Evolutionary conservation across 31 red algal genomes (phyloP), one percentile per base, ranked within the genome.

Genomic region (Bonnemaisonia californica): DNA sequence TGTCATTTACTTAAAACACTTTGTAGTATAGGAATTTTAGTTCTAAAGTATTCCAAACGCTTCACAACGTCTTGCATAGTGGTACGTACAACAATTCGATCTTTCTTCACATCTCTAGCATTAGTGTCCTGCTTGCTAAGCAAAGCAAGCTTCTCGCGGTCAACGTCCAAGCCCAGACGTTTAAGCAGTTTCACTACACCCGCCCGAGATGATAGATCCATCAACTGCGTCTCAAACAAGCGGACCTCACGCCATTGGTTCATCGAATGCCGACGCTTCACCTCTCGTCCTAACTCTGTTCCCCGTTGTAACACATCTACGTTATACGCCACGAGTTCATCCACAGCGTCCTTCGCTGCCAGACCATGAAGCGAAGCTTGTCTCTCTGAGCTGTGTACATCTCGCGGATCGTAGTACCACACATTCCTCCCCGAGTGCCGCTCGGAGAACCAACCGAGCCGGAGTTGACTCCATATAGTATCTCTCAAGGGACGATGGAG

Each of bases 401-500:
- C 78, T 41, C 66, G 76, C 24, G 73, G 59, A 54, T 89, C 75
- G 72, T 97, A 97, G 41, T 97, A 97, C 94, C 89, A 92, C 2
- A 83, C 74, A 37, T 82, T 64, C 73, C 77, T 77, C 30, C 94
- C 89, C 12, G 81, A 87, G 33, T 97, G 94, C 18, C 56, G 62
- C 1, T 83, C 69, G 0, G 62, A 41, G 67, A 97, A 97, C 94
- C 94, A 97, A n/a, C 94, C 94, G 3, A 97, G 84, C 22, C 72
- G 82, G 36, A 89, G 56, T 45, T 97, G 94, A 39, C 81, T 87
- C 57, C 77, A 86, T 29, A 91, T 62, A 36, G 76, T 70, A 42
- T 89, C 83, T 37, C 68, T 78, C 33, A 64, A 22, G 21, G 76
- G 81, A 13, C 94, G 60, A 38, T 80, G 74, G n/a, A 97, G 73